Base-by-base conservation (phyloP, 257 asterid genomes). In the Avicennia marina region DNA sequence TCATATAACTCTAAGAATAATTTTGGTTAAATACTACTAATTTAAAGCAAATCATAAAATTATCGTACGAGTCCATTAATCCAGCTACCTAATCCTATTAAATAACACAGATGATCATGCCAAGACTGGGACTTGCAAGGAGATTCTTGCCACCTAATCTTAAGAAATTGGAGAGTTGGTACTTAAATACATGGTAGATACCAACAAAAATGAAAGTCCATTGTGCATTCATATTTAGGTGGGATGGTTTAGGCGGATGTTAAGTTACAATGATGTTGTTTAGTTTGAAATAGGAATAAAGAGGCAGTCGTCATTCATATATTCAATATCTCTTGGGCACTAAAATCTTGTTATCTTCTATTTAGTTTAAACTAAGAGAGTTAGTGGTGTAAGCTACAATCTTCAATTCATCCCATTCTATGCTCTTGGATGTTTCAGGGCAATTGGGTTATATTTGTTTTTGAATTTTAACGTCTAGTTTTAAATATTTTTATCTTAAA, bases 211-310 rank as follows among this genome's bases (percentile, higher is more conserved):
- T 8, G 21, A 21, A 31, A 45, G 48, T 10, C 1, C 9, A 18
- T 13, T 17, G 8, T 41, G 41, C 27, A 33, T 32, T 27, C 29
- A 8, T 24, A 6, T 19, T 25, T 55, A 44, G 49, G 29, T 53
- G 13, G 34, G 46, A 24, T 46, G 27, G 39, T 21, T 39, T 29
- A 13, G 11, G 63, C 11, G 9, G 33, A 44, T 60, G 64, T 55
- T 72, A 25, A 48, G 63, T 51, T 51, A 45, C 18, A 53, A 54
- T 58, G 41, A 44, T 48, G 40, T 68, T 69, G 69, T 55, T 73
- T 68, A 59, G 72, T 62, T 68, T 32, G 22, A 48, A 43, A 63
- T 53, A 48, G 62, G 66, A 42, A 15, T 41, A 22, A 32, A 6
- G 71, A 61, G 54, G 60, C 46, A 53, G 77, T 51, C 62, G 69